Evolutionary conservation across 2,329 filamentous ascomycete species (phyloP).

Genomic region (Aureobasidium mangrovei): DNA sequence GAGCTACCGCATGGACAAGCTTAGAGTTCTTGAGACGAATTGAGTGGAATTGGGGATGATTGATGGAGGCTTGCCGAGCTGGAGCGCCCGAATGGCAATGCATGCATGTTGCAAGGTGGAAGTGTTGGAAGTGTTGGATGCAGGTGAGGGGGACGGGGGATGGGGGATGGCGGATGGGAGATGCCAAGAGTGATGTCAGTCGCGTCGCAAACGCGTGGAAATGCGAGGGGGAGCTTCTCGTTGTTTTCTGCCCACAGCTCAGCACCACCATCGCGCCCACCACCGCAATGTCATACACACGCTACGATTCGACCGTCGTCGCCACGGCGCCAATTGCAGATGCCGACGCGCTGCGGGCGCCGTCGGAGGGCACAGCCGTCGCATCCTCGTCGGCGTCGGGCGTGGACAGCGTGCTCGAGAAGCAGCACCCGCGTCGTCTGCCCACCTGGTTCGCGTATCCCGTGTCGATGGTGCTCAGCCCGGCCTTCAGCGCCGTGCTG

Average conservation of each 20-base stretch:
- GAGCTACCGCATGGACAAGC: no score
- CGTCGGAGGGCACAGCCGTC: not conserved
- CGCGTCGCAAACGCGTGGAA: not conserved
- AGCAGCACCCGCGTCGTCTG: not conserved
- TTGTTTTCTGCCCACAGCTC: no score
- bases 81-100: not conserved
- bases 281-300: constrained; percentile 7
- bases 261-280: not conserved
- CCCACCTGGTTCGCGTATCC: constrained; percentile 29
- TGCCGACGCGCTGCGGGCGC: not conserved
- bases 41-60: no score
- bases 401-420: not conserved
- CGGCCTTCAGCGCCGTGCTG: constrained; percentile 55
- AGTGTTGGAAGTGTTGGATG: no score
- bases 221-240: no score
- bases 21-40: no score
- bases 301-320: constrained; percentile 7
- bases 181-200: not conserved
- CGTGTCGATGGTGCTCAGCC: constrained; percentile 42
- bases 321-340: constrained; percentile 1
- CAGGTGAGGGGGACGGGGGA: no score
- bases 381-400: not conserved
- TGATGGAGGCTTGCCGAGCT: not conserved
- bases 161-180: no score
- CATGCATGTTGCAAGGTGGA: no score